A percentile compares a stretch with the other conserved stretches of the same genome.
phyloP scores from a whole-genome alignment of 2,329 filamentous ascomycete species.

The Phaeosphaeria sp. region DNA sequence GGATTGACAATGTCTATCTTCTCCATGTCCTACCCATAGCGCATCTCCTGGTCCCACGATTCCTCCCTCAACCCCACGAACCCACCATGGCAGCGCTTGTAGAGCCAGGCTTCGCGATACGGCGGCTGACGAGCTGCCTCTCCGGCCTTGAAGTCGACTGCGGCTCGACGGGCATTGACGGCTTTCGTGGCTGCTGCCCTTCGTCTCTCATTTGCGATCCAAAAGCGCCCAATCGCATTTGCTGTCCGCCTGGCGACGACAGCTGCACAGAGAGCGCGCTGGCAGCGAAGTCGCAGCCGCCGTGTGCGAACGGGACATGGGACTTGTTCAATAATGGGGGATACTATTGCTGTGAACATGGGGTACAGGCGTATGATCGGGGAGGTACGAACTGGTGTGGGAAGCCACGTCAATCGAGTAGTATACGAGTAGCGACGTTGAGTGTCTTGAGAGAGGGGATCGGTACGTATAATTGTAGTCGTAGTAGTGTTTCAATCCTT shows the following conservation, averaged over 20 bases:
- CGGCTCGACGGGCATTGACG: neutral
- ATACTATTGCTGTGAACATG: slow-evolving; percentile 17
- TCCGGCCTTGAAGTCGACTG: slow-evolving; percentile 5
- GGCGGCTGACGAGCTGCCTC: slow-evolving; percentile 7
- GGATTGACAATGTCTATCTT: too few relatives aligned
- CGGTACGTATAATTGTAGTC: too few relatives aligned
- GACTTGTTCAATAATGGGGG: slow-evolving; percentile 16
- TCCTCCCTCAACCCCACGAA: too few relatives aligned
- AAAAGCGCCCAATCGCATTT: slow-evolving; percentile 7
- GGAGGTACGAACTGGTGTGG: slow-evolving; percentile 11
- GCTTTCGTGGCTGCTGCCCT: slow-evolving; percentile 11
- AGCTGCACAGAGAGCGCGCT: slow-evolving; percentile 1
- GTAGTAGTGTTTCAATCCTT: too few relatives aligned
- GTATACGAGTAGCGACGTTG: too few relatives aligned
- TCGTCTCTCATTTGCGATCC: neutral
- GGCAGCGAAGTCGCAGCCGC: neutral
- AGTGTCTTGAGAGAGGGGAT: too few relatives aligned
- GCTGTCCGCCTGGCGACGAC: slow-evolving; percentile 8
- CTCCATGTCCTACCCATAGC: too few relatives aligned
- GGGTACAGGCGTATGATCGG: slow-evolving; percentile 7
- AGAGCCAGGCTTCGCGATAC: slow-evolving; percentile 8
- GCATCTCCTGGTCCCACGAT: too few relatives aligned
- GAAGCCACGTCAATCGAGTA: neutral
- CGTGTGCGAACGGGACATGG: slow-evolving; percentile 17
- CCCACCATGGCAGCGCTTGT: neutral